Conservation (phyloP, 176 grass and related monocot species). For the Leersia perrieri region DNA sequence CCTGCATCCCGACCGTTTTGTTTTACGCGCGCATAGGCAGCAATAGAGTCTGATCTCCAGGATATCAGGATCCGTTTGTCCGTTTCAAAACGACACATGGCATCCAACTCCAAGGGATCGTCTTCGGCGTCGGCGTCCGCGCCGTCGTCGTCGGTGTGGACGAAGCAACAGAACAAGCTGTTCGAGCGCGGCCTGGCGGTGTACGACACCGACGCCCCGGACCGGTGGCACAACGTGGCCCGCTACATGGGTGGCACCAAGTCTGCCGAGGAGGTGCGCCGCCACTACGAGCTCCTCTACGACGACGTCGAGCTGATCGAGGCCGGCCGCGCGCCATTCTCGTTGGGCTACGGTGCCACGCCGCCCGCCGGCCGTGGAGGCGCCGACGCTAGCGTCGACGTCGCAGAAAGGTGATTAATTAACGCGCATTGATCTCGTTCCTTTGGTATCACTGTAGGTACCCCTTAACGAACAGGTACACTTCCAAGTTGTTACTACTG, state of each 20-base stretch:
- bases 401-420: conserved; percentile 7
- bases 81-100: conserved; percentile 35
- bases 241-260: conserved; percentile 54
- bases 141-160: conserved; percentile 32
- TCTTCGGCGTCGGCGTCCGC: background rate
- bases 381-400: background rate
- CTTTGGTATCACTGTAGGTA: background rate
- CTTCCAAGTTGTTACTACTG: background rate
- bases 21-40: background rate
- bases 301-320: conserved; percentile 57
- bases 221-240: conserved; percentile 72
- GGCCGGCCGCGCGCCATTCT: conserved; percentile 40
- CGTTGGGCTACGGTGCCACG: conserved; percentile 24
- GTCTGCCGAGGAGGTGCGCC: conserved; percentile 57
- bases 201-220: conserved; percentile 53
- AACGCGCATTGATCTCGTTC: background rate
- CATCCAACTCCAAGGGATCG: conserved; percentile 45
- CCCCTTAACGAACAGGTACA: no score
- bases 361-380: background rate
- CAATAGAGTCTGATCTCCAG: background rate
- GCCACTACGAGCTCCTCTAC: conserved; percentile 49
- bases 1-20: conserved; percentile 2
- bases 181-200: conserved; percentile 68
- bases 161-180: conserved; percentile 47
- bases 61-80: background rate